Evolutionary conservation across 768 basidiomycete genomes (phyloP).

Genomic region (Leucosporidium creatinivorum): DNA sequence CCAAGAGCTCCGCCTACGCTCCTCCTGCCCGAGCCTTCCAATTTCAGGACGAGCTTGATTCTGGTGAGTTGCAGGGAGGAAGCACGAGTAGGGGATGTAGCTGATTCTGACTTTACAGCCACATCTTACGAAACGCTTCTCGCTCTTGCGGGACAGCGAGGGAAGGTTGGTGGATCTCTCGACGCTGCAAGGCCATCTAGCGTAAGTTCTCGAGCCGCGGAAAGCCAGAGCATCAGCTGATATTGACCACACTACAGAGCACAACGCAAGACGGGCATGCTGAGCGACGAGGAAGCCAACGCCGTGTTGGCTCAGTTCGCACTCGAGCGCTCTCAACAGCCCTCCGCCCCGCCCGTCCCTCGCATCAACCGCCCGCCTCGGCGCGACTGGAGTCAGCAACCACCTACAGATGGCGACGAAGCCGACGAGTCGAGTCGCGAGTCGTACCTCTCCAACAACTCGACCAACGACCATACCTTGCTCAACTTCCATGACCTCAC

Average conservation of each 20-base stretch:
- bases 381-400: not conserved
- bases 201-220: constrained; percentile 13
- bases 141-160: constrained; percentile 27
- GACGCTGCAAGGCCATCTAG: constrained; percentile 30
- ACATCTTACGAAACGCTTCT: constrained; percentile 31
- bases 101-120: constrained; percentile 9
- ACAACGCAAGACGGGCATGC: constrained; percentile 30
- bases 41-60: constrained; percentile 32
- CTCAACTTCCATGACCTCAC: not conserved
- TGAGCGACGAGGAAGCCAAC: constrained; percentile 31
- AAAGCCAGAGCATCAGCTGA: not conserved
- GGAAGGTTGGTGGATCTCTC: constrained; percentile 28
- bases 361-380: not conserved
- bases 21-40: constrained; percentile 14
- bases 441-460: not conserved
- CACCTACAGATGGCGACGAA: not conserved
- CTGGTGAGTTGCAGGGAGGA: not conserved
- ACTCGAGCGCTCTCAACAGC: constrained; percentile 16
- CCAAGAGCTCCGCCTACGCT: not conserved
- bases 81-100: not conserved
- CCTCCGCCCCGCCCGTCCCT: not conserved
- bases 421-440: not conserved
- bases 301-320: constrained; percentile 32
- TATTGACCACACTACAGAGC: constrained; percentile 7
- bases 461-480: not conserved